Conservation (phyloP, 140 eudicot species). For the Cichorium intybus region DNA sequence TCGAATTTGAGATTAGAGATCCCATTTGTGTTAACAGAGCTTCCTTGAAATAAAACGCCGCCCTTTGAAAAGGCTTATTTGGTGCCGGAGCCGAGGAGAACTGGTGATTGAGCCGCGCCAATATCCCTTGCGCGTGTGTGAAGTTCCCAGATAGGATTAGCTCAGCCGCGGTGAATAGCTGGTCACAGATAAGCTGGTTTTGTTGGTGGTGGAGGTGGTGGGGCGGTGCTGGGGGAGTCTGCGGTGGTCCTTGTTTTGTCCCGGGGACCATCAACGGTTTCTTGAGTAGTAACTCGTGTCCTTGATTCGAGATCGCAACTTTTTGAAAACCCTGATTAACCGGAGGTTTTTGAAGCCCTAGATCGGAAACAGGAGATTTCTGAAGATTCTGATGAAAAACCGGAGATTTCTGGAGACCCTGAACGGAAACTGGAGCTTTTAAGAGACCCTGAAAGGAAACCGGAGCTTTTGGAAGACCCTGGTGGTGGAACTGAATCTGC, state of each 20-base stretch:
- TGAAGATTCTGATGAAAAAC: constrained; percentile 8
- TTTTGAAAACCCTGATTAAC: constrained; percentile 26
- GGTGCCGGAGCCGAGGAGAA: constrained; percentile 38
- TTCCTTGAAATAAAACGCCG: constrained; percentile 68
- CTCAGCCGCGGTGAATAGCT: constrained; percentile 70
- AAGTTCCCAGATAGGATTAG: constrained; percentile 63
- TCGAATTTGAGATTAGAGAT: constrained; percentile 27
- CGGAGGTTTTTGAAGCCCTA: background rate
- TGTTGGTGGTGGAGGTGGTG: constrained; percentile 42
- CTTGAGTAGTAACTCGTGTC: constrained; percentile 17
- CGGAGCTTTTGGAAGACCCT: constrained; percentile 33
- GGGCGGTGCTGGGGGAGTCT: constrained; percentile 20
- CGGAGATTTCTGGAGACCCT: constrained; percentile 18
- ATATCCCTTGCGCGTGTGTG: constrained; percentile 94
- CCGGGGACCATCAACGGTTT: constrained; percentile 27
- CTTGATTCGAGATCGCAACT: constrained; percentile 13
- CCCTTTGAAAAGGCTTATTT: constrained; percentile 64
- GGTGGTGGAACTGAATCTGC: constrained; percentile 35
- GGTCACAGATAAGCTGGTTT: constrained; percentile 61
- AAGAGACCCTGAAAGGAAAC: background rate
- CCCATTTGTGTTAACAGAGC: constrained; percentile 47
- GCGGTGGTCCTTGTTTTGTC: constrained; percentile 22
- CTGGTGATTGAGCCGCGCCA: constrained; percentile 99
- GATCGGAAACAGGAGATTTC: background rate
- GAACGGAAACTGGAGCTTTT: constrained; percentile 9